Conservation (phyloP, 805 yeast species). For the Saturnispora zaruensis region DNA sequence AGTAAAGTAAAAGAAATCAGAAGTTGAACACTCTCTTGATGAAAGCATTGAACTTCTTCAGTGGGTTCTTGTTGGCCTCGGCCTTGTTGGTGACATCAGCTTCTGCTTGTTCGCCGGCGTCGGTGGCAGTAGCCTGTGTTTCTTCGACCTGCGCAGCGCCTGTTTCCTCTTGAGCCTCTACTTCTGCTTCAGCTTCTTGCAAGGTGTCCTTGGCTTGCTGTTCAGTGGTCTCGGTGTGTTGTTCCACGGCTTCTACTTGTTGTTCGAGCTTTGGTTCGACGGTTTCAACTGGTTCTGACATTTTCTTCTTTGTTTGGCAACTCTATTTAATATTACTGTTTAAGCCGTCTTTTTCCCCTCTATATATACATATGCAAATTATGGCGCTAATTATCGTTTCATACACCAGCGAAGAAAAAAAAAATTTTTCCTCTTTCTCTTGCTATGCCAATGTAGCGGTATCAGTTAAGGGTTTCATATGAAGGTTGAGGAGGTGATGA, state of each 20-base stretch:
- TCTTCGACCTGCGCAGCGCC: not conserved
- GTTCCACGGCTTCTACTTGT: slow-evolving; percentile 6
- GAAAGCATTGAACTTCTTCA: slow-evolving; percentile 25
- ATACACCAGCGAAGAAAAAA: not conserved
- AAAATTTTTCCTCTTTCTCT: not conserved
- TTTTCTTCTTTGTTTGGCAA: not conserved
- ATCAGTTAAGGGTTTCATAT: not conserved
- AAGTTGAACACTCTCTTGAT: slow-evolving; percentile 22
- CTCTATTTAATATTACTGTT: no score
- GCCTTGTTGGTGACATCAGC: not conserved
- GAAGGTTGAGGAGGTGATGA: slow-evolving; percentile 9
- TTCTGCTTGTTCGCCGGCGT: not conserved
- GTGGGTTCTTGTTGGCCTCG: slow-evolving; percentile 7
- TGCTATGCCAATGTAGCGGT: not conserved
- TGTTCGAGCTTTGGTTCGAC: slow-evolving; percentile 18
- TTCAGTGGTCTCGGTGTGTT: not conserved
- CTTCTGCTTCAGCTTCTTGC: not conserved
- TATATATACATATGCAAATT: not conserved
- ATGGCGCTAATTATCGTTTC: not conserved
- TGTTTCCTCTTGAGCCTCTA: slow-evolving; percentile 5
- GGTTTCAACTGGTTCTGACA: slow-evolving; percentile 5
- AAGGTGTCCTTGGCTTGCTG: slow-evolving; percentile 3
- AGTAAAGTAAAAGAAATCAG: not conserved
- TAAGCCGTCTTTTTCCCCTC: not conserved
- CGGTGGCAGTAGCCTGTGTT: not conserved